A percentile compares a stretch with the other conserved stretches of the same genome.
Evolutionary conservation across 2,329 filamentous ascomycete species (phyloP).

Genomic region (Colletotrichum sp.): DNA sequence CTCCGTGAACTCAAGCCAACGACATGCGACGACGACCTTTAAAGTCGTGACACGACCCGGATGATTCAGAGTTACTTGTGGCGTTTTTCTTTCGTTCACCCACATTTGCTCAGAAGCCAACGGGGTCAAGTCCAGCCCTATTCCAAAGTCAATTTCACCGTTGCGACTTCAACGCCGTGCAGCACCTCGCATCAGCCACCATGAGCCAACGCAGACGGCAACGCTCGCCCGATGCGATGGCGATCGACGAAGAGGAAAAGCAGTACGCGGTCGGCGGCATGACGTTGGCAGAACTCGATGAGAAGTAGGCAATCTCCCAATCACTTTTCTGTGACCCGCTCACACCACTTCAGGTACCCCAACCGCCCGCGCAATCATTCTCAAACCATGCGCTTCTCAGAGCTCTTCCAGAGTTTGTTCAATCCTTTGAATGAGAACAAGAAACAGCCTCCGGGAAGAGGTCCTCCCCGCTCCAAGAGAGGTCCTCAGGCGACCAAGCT

Average conservation of each 20-base stretch:
- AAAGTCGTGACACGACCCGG: background rate
- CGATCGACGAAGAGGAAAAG: constrained; percentile 54
- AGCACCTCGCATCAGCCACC: background rate
- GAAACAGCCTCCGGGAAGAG: constrained; percentile 69
- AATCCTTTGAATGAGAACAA: constrained; percentile 80
- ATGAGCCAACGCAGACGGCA: constrained; percentile 37
- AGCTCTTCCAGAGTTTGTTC: constrained; percentile 79
- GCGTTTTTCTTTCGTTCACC: background rate
- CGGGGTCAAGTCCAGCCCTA: background rate
- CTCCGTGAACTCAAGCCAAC: background rate
- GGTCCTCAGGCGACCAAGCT: constrained; percentile 64
- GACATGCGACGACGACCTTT: background rate
- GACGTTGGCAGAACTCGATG: constrained; percentile 47
- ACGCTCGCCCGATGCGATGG: constrained; percentile 41
- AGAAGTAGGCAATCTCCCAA: constrained; percentile 39
- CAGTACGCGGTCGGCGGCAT: constrained; percentile 51
- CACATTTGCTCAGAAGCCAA: background rate
- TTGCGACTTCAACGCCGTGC: background rate
- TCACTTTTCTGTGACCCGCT: background rate
- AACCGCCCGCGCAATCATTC: constrained; percentile 82
- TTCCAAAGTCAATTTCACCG: background rate
- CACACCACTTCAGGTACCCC: constrained; percentile 69
- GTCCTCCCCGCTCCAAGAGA: constrained; percentile 58
- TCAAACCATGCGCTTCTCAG: constrained; percentile 81
- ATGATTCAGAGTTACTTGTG: background rate